Percentiles rank a stretch among this genome's conserved stretches.
phyloP scores from a whole-genome alignment of 2,329 filamentous ascomycete genomes.

The Ceratocystis eucalypticola region DNA sequence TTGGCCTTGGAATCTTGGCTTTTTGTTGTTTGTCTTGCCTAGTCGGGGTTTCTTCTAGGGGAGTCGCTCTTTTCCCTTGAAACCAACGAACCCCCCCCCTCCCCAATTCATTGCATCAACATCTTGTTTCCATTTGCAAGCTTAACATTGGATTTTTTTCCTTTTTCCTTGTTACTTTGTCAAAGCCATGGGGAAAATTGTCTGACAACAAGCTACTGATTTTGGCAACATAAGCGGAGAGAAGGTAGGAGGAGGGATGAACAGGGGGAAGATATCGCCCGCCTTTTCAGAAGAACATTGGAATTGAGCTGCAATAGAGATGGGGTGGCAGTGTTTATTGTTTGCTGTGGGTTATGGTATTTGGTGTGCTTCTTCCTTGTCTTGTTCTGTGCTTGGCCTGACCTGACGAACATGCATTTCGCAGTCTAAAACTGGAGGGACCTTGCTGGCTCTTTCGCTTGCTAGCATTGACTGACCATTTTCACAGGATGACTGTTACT shows the following conservation, averaged over 20 bases:
- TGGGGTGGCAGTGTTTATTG: no score
- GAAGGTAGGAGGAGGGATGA: neutral
- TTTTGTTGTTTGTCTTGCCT: neutral
- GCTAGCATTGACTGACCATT: neutral
- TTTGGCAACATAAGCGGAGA: neutral
- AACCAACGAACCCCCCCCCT: no score
- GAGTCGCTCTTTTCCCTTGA: neutral
- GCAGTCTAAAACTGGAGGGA: neutral
- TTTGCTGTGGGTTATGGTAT: neutral
- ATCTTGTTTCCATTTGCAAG: slow-evolving; percentile 2
- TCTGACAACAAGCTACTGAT: neutral
- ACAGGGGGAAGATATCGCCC: neutral
- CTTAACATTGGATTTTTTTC: neutral
- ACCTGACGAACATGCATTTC: neutral
- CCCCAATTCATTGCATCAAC: neutral
- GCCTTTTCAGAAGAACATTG: no score
- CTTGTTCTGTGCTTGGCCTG: neutral
- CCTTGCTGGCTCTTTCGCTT: neutral
- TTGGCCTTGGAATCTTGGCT: neutral
- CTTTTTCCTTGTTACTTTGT: neutral
- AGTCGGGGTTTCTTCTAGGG: neutral
- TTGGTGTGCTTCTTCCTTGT: neutral
- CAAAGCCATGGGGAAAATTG: neutral
- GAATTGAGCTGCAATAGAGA: no score
- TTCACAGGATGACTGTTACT: neutral